These are phyloP conservation scores for Backusella tuberculispora DNA, from an alignment of 192 early-diverging fungal species.

Conservation along the genomic window DNA sequence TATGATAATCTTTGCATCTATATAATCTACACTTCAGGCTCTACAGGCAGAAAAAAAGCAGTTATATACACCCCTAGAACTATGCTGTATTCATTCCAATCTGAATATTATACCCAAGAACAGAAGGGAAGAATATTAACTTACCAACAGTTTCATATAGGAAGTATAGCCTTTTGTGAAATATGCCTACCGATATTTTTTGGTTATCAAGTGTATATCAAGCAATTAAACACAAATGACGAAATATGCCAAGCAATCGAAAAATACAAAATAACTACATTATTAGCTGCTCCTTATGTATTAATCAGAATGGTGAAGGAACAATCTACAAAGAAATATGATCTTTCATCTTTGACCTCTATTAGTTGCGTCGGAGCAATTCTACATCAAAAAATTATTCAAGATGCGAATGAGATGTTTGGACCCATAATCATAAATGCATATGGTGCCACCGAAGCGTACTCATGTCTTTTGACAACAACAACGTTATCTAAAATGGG, in stretches of 20 bases:
- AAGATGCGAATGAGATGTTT: not conserved
- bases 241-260: not conserved
- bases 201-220: not conserved
- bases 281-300: not conserved
- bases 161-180: not conserved
- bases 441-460: not conserved
- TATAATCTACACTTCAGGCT: not conserved
- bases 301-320: not conserved
- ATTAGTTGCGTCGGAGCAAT: too few relatives aligned
- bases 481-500: not conserved
- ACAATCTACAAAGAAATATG: not conserved
- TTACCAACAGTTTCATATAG: not conserved
- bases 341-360: not conserved
- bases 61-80: not conserved
- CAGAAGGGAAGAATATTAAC: not conserved
- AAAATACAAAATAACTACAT: not conserved
- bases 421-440: not conserved
- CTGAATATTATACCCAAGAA: not conserved
- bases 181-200: not conserved
- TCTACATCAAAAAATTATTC: not conserved
- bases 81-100: not conserved
- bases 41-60: not conserved
- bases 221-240: not conserved
- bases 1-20: not conserved
- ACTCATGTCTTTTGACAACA: not conserved